phyloP scores from a whole-genome alignment of 306 rosid species.

The Oxytropis ochrocephala region DNA sequence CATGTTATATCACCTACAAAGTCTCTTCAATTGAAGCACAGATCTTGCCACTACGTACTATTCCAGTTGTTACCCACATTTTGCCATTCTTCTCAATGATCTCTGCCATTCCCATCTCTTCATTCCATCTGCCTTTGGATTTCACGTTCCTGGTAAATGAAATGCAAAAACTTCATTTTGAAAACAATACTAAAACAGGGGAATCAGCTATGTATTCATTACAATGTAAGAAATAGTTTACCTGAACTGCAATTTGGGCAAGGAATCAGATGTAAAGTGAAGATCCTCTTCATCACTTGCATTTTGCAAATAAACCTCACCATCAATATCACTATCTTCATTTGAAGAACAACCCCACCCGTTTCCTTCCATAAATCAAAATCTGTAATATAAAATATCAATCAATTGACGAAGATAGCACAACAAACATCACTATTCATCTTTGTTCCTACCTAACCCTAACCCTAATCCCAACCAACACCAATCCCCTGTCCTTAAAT shows the following conservation, averaged over 20 bases:
- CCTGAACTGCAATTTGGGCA: constrained; percentile 65
- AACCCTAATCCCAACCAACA: too few species aligned
- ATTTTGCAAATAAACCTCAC: constrained; percentile 27
- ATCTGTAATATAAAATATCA: neutral
- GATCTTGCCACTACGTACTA: constrained; percentile 44
- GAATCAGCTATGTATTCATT: neutral
- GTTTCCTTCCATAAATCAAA: constrained; percentile 29
- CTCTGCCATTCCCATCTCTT: constrained; percentile 61
- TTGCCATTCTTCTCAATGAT: constrained; percentile 55
- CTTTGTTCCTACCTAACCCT: too few species aligned
- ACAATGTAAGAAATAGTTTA: neutral
- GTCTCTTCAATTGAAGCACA: constrained; percentile 72
- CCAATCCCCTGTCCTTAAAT: too few species aligned
- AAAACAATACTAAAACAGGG: neutral
- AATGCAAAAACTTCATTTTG: neutral
- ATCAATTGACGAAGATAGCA: too few species aligned
- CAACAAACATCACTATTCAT: too few species aligned
- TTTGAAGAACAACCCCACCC: constrained; percentile 24
- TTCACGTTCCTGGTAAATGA: constrained; percentile 31
- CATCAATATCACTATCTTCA: constrained; percentile 26
- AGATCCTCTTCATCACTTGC: constrained; percentile 42
- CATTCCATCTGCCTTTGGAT: constrained; percentile 57
- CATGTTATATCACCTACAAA: constrained; percentile 47
- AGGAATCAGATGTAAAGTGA: constrained; percentile 29
- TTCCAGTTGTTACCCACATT: constrained; percentile 66